Base-by-base conservation (phyloP, 2,329 filamentous ascomycete species). In the Botrytis sinoallii region DNA sequence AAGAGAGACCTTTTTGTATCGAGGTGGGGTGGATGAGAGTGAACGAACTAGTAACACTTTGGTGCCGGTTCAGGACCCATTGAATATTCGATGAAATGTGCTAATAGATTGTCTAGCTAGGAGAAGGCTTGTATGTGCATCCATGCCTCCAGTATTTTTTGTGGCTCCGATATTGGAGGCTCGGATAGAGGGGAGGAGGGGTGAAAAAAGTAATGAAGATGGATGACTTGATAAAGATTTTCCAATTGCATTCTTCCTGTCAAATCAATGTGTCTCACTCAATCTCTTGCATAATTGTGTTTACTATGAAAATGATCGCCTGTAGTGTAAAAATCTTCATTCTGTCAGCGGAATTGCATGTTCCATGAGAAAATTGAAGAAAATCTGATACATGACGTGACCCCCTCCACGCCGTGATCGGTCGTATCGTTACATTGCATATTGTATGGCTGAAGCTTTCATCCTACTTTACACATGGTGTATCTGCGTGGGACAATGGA, bases 1-100 rank as follows among this genome's bases (percentile, higher is more conserved):
- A 38, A 59, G 35, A 65, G n/a, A 38, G 35, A 38, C 46, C 48
- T 72, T 60, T 72, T 68, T 68, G 71, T 72, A 72, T 72, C 63
- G 48, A 52, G 52, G 71, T 60, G 63, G 71, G 52, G 63, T 66
- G 60, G 38, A 66, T 55, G 35, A 18, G 32, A n/a, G 32, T 44
- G 10, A 9, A 61, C 14, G 55, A 61, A 46, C 68, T 70, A 70
- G 68, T 57, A 22, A 68, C 25, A 68, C 65, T 40, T 55, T 68
- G 65, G 32, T 57, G 65, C 65, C 48, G 65, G 48, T 42, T 40
- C 16, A 68, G 48, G 65, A 57, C 65, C 65, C 65, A 68, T 68
- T 20, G 35, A 57, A 55, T 40, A 55, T 55, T 67, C 46, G 29
- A 61, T 38, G 29, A 44, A 38, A 63, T 59, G 40, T 61, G 16